Evolutionary conservation across 176 grass and related monocot genomes (phyloP), one percentile per base, ranked within the genome.

Genomic region (Rhipidocladum racemiflorum): DNA sequence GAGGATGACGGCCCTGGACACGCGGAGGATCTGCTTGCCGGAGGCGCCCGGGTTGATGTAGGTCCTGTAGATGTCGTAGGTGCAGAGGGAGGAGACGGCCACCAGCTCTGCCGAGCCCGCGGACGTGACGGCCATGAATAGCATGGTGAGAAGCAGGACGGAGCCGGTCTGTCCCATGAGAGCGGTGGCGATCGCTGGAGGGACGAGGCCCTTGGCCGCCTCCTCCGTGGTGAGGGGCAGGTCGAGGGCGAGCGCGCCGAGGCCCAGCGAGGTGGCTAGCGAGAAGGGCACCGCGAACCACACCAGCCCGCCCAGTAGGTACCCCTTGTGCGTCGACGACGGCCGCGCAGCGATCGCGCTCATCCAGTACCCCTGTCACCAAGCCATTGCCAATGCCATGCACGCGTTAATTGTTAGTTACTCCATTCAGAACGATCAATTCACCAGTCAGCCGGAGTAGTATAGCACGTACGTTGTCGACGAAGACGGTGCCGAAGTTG

Each of bases 81-180:
- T 94, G 61, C 89, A 94, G 42, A 94, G 77, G 81, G 92, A 91
- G 70, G 92, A 94, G 23, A 94, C 92, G 48, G 87, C 92, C 21
- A 94, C 79, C 53, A 94, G 76, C 67, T 94, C 89, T 20, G 92
- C 74, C 4, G 92, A 94, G 15, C 92, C 87, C 5, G 89, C 87
- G 40, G 92, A 94, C 21, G 92, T 94, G 60, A 94, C 89, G 73
- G 92, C 92, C 92, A 94, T 94, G 86, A 94, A 91, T 65, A 91
- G 89, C 92, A 94, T 91, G n/a, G 92, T 91, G 27, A 94, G 92
- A 6, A 94, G 87, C 42, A 94, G 89, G 38, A 94, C 81, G 72
- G 89, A 94, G 49, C 92, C 92, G 18, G 81, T 49, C 65, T 91
- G 91, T 63, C 92, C 89, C 89, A 94, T 85, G 71, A 91, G 80